Evolutionary conservation across 2,329 filamentous ascomycete genomes (phyloP).

Genomic region (Epichloe uncinata): DNA sequence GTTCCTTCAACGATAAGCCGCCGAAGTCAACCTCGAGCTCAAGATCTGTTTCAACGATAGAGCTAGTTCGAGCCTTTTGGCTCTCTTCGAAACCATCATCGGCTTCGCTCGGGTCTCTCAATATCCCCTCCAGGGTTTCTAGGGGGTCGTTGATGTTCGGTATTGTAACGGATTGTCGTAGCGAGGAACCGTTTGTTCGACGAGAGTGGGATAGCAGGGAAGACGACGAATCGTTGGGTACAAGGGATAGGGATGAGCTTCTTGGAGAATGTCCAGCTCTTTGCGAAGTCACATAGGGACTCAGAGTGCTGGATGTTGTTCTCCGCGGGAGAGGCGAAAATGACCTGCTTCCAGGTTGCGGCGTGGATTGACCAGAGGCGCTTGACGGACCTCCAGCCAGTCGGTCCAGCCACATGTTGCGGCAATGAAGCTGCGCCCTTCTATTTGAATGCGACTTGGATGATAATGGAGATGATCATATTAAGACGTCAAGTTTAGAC

Average conservation of each 20-base stretch:
- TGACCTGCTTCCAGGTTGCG: constrained; percentile 50
- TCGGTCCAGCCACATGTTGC: constrained; percentile 78
- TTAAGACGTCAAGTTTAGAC: background rate
- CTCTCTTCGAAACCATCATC: constrained; percentile 4
- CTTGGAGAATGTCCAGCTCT: constrained; percentile 56
- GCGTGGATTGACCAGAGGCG: constrained; percentile 43
- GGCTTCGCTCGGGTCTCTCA: constrained; percentile 18
- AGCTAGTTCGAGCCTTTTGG: constrained; percentile 2
- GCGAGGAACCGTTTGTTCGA: constrained; percentile 51
- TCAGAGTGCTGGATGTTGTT: constrained; percentile 54
- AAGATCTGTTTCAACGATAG: constrained; percentile 38
- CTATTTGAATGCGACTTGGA: background rate
- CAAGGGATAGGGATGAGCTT: constrained; percentile 66
- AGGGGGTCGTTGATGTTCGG: constrained; percentile 48
- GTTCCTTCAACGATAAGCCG: constrained; percentile 61
- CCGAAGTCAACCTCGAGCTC: constrained; percentile 65
- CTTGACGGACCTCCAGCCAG: constrained; percentile 54
- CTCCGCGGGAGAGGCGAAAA: constrained; percentile 59
- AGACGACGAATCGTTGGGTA: constrained; percentile 60
- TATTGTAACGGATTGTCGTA: constrained; percentile 43
- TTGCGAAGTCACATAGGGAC: constrained; percentile 53
- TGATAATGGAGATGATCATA: background rate
- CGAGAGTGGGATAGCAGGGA: constrained; percentile 57
- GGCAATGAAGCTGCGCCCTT: background rate
- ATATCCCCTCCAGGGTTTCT: constrained; percentile 46